Conservation (phyloP, 2,329 filamentous ascomycete species). For the Trichoderma gracile region DNA sequence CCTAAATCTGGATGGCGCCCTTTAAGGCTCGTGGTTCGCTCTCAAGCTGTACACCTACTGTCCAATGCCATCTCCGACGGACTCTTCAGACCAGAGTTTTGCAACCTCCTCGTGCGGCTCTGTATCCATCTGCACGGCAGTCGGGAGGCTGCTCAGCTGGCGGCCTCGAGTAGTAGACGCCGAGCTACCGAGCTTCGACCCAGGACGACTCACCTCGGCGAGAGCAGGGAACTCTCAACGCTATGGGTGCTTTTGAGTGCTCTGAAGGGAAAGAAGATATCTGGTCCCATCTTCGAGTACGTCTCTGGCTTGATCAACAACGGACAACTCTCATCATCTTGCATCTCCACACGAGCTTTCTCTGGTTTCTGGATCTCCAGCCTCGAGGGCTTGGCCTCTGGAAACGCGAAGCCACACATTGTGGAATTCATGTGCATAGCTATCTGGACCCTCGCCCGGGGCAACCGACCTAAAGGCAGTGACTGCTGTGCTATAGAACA, state of each 20-base stretch:
- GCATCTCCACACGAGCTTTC: constrained; percentile 34
- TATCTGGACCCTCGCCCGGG: constrained; percentile 31
- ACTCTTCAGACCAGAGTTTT: constrained; percentile 35
- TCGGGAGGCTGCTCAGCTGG: constrained; percentile 36
- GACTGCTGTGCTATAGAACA: constrained; percentile 30
- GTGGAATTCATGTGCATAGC: constrained; percentile 32
- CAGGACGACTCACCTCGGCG: constrained; percentile 27
- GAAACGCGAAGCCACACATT: constrained; percentile 30
- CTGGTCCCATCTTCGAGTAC: constrained; percentile 31
- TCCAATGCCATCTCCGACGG: constrained; percentile 36
- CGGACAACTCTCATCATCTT: constrained; percentile 30
- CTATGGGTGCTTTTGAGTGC: constrained; percentile 30
- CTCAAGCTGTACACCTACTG: constrained; percentile 37
- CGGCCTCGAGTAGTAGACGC: constrained; percentile 27
- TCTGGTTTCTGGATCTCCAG: constrained; percentile 33
- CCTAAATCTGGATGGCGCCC: constrained; percentile 38
- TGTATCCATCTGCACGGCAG: constrained; percentile 34
- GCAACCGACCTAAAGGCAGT: constrained; percentile 8
- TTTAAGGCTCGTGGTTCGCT: constrained; percentile 38
- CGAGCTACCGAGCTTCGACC: constrained; percentile 29
- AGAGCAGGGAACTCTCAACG: constrained; percentile 30
- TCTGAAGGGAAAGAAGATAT: constrained; percentile 16
- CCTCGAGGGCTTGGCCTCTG: constrained; percentile 32
- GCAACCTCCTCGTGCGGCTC: constrained; percentile 35
- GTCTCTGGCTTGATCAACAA: constrained; percentile 31